Percentiles rank a stretch among this genome's conserved stretches.
Conservation (phyloP, 129 eudicot genomes). For the Flaveria sonorensis region DNA sequence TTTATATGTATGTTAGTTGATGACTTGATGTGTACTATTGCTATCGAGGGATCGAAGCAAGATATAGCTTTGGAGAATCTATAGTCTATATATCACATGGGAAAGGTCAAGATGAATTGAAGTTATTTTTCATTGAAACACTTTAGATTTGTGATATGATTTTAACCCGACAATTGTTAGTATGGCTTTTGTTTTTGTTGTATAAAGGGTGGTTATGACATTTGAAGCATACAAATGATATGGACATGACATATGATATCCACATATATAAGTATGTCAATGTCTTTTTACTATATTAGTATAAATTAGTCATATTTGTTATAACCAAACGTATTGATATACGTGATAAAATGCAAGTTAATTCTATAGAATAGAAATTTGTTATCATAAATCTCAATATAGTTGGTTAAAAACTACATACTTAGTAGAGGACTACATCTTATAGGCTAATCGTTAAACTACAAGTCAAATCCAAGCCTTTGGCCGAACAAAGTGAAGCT, state of each 20-base stretch:
- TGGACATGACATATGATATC: constrained; percentile 21
- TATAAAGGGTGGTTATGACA: constrained; percentile 32
- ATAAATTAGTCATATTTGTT: neutral
- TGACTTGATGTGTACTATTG: neutral
- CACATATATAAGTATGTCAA: neutral
- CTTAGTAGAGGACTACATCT: too few species aligned
- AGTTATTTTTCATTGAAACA: neutral
- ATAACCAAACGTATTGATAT: constrained; percentile 9
- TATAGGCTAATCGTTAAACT: too few species aligned
- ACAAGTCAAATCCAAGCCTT: too few species aligned
- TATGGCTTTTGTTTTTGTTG: constrained; percentile 19
- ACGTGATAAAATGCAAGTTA: neutral
- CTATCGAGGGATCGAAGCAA: neutral
- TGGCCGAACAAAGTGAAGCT: too few species aligned
- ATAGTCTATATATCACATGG: constrained; percentile 3
- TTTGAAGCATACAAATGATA: constrained; percentile 29
- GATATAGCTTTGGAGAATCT: neutral
- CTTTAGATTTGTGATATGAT: neutral
- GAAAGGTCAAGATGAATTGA: constrained; percentile 2
- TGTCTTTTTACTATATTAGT: neutral
- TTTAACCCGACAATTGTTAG: constrained; percentile 1
- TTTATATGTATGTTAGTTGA: neutral
- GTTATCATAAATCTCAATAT: neutral
- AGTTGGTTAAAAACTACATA: neutral
- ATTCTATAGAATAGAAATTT: neutral